Percentiles rank a stretch among this genome's conserved stretches.
Conservation (phyloP, 805 yeast species). For the Millerago galiae region DNA sequence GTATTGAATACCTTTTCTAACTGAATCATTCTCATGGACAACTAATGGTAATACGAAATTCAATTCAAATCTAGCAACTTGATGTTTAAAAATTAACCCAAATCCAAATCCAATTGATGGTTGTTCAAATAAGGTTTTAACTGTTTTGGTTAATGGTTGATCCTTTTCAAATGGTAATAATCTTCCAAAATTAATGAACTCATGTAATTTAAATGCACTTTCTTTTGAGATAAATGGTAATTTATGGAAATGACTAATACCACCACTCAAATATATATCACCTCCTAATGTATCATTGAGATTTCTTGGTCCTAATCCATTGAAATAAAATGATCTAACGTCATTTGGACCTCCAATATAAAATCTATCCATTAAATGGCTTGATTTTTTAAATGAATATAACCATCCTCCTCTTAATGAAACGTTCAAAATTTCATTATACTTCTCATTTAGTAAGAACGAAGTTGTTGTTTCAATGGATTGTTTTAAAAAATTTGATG, state of each 20-base stretch:
- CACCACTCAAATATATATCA: constrained; percentile 47
- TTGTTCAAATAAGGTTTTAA: constrained; percentile 26
- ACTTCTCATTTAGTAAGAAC: constrained; percentile 27
- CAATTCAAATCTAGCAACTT: constrained; percentile 62
- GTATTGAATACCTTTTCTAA: constrained; percentile 61
- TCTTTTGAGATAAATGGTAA: constrained; percentile 46
- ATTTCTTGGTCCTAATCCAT: constrained; percentile 61
- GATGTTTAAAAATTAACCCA: constrained; percentile 57
- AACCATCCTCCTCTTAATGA: constrained; percentile 52
- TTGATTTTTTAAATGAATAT: constrained; percentile 28
- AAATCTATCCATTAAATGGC: constrained; percentile 72
- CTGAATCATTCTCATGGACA: constrained; percentile 40
- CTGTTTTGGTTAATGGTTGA: constrained; percentile 12
- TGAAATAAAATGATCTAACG: constrained; percentile 61
- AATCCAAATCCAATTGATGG: constrained; percentile 52
- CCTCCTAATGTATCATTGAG: constrained; percentile 62
- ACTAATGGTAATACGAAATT: constrained; percentile 57
- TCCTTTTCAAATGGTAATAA: constrained; percentile 35
- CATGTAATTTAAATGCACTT: constrained; percentile 55
- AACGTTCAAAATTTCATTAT: constrained; percentile 36
- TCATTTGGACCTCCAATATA: constrained; percentile 76
- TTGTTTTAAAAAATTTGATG: constrained; percentile 29
- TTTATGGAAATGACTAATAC: constrained; percentile 51
- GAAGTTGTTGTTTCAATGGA: constrained; percentile 30
- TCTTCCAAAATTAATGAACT: constrained; percentile 62